Evolutionary conservation across 345 rosid genomes (phyloP).

Genomic region (Reutealis trisperma): DNA sequence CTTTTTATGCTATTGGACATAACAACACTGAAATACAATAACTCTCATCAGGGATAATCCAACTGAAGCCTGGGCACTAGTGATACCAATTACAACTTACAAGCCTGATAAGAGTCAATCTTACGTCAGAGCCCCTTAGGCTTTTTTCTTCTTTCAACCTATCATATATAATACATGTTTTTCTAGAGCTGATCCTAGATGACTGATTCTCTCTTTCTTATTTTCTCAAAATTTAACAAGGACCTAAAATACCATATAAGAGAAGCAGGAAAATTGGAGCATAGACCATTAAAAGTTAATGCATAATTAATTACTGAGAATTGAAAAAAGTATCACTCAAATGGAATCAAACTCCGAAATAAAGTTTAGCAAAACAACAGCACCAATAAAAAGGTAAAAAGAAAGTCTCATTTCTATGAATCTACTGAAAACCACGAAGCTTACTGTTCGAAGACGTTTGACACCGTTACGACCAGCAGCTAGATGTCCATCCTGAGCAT

Average conservation of each 20-base stretch:
- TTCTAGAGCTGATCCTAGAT: too few species aligned
- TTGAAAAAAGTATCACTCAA: not conserved
- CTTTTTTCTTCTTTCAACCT: too few species aligned
- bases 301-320: not conserved
- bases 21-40: too few species aligned
- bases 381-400: not conserved
- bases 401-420: not conserved
- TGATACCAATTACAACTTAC: too few species aligned
- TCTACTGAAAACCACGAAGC: not conserved
- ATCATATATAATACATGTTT: too few species aligned
- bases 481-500: constrained; percentile 83
- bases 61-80: too few species aligned
- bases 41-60: not conserved
- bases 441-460: constrained; percentile 98
- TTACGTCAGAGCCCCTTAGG: too few species aligned
- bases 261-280: not conserved
- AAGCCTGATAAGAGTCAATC: too few species aligned
- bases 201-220: too few species aligned
- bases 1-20: not conserved
- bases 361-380: not conserved
- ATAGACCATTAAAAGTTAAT: not conserved
- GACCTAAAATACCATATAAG: too few species aligned
- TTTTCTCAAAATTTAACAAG: too few species aligned
- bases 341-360: not conserved
- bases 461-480: constrained; percentile 97